A percentile compares a stretch with the other conserved stretches of the same genome.
These are phyloP conservation scores for Dorcoceras hygrometricum DNA, from an alignment of 257 asterid species.

Conservation along the genomic window DNA sequence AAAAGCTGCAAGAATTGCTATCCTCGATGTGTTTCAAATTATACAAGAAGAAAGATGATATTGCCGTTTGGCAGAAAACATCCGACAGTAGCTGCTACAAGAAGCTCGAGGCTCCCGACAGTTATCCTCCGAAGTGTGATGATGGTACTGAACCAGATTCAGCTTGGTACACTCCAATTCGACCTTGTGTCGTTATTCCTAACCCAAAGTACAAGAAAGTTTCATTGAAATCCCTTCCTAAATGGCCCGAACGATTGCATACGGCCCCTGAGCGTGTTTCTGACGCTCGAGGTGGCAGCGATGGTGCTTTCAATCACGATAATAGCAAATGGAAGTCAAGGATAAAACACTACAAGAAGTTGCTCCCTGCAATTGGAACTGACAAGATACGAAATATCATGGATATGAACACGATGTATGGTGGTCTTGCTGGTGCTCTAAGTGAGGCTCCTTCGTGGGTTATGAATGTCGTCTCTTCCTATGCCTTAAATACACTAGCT, in stretches of 20 bases:
- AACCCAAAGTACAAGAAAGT: constrained; percentile 49
- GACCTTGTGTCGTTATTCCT: constrained; percentile 86
- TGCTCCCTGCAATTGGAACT: constrained; percentile 77
- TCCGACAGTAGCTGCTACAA: constrained; percentile 68
- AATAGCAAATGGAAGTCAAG: constrained; percentile 77
- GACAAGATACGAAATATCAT: constrained; percentile 85
- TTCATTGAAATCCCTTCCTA: constrained; percentile 56
- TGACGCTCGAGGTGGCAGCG: constrained; percentile 79
- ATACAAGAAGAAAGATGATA: constrained; percentile 89
- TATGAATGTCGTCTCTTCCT: constrained; percentile 88
- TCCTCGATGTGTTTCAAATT: constrained; percentile 88
- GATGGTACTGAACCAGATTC: constrained; percentile 97
- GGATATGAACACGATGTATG: constrained; percentile 94
- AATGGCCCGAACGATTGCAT: constrained; percentile 82
- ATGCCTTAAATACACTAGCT: constrained; percentile 70
- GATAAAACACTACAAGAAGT: constrained; percentile 79
- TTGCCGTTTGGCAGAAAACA: constrained; percentile 93
- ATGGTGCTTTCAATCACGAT: constrained; percentile 80
- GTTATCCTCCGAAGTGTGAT: constrained; percentile 83
- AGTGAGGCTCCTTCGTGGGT: constrained; percentile 76
- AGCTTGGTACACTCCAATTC: constrained; percentile 94
- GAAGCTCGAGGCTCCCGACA: constrained; percentile 71
- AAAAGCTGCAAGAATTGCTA: constrained; percentile 73
- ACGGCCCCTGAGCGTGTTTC: constrained; percentile 75
- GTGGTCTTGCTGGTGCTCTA: constrained; percentile 94